Base-by-base conservation (phyloP, 1,139 yeast genomes). In the Geotrichum candidum region DNA sequence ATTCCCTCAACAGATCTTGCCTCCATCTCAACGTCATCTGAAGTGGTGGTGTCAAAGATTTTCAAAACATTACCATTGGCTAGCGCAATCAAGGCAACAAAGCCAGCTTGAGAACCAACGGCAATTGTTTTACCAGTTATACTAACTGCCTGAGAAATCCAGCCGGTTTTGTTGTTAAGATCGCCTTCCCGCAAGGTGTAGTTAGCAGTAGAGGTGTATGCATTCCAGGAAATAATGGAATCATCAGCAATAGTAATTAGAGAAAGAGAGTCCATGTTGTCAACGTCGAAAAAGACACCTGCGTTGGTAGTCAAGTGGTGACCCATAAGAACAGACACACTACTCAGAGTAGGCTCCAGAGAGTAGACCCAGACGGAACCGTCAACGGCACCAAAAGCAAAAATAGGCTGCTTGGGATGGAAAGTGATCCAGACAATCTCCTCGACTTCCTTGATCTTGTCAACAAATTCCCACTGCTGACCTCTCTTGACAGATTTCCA, bases 311-410 rank as follows among this genome's bases (percentile, higher is more conserved):
- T 95, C 67, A 82, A 77, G 65, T 88, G 85, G 76, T 90, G 97
- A 45, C 86, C 84, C 72, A 84, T 87, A 33, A 96, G 94, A 54
- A 91, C 84, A 83, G 91, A 86, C 55, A 90, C 76, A 72, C 87
- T 90, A 61, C 82, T 82, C 57, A 80, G 74, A 18, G 74, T 71
- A 18, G 52, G 53, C 66, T 84, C 87, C 56, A 91, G 81, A 69
- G 87, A 88, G 73, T 90, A 94, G 41, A 88, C 91, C 96, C 97
- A 94, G 15, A 92, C 96, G 0, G 96, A 87, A 1, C 99, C 98
- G 73, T 92, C 97, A 11, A 80, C 79, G 51, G 92, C 94, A 64
- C 99, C 98, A 71, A 90, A 90, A n/a, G 98, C 97, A 77, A 94
- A 90, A 38, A 76, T 65, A 38, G 84, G 81, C 65, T 87, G 88